phyloP scores from a whole-genome alignment of 768 basidiomycete genomes.

The Mycena indigotica region DNA sequence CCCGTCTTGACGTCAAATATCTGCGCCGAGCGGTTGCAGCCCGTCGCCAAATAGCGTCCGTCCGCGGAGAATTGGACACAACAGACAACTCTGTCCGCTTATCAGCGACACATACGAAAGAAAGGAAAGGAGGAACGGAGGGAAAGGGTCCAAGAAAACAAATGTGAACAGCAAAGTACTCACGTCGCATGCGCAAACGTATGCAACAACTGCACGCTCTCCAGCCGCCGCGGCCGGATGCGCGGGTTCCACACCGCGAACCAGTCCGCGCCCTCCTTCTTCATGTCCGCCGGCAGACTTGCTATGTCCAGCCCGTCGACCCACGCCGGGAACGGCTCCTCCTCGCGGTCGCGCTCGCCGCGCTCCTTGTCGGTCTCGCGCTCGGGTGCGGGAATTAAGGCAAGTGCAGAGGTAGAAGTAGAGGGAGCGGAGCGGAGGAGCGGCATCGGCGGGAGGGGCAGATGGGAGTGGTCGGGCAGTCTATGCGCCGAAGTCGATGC shows the following conservation, averaged over 20 bases:
- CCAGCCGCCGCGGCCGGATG: slow-evolving; percentile 52
- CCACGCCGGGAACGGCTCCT: slow-evolving; percentile 33
- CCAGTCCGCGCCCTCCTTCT: slow-evolving; percentile 81
- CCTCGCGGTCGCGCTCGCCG: slow-evolving; percentile 5
- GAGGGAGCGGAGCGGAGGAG: neutral
- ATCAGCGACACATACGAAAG: too few species aligned
- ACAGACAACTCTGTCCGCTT: slow-evolving; percentile 70
- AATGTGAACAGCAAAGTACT: slow-evolving; percentile 25
- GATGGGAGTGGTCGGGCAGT: slow-evolving; percentile 2
- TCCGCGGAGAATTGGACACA: slow-evolving; percentile 95
- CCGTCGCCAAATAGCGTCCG: slow-evolving; percentile 90
- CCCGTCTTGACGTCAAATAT: slow-evolving; percentile 95
- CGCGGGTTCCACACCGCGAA: slow-evolving; percentile 82
- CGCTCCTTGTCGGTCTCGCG: neutral
- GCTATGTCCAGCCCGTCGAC: slow-evolving; percentile 53
- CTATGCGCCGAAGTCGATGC: too few species aligned
- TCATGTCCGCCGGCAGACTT: slow-evolving; percentile 51
- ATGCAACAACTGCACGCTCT: slow-evolving; percentile 78
- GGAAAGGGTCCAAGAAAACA: slow-evolving; percentile 10
- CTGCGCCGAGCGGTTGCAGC: slow-evolving; percentile 91
- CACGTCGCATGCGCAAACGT: slow-evolving; percentile 85
- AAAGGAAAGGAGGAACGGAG: too few species aligned
- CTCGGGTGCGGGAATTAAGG: too few species aligned
- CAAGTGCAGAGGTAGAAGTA: too few species aligned
- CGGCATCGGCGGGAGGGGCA: slow-evolving; percentile 5